phyloP scores from a whole-genome alignment of 768 basidiomycete genomes.

The Termitomyces sp. region DNA sequence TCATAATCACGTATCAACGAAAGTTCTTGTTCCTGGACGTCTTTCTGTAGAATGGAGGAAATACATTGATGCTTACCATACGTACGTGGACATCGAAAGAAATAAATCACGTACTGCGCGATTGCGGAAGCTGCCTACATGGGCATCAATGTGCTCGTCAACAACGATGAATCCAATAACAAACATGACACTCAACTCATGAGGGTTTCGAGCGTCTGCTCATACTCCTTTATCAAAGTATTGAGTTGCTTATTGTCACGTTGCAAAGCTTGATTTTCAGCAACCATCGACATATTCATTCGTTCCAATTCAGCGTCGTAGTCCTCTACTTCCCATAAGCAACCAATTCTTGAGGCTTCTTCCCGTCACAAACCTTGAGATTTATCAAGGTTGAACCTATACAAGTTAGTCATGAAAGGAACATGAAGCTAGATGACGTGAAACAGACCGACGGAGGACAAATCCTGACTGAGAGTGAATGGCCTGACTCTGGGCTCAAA shows the following conservation, averaged over 20 bases:
- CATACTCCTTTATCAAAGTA: conserved; percentile 89
- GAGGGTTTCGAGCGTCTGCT: conserved; percentile 89
- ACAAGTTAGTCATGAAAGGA: background rate
- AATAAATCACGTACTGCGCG: conserved; percentile 65
- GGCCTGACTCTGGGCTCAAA: conserved; percentile 62
- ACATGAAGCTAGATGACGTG: background rate
- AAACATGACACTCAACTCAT: conserved; percentile 55
- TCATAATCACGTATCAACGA: conserved; percentile 90
- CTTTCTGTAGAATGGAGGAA: conserved; percentile 48
- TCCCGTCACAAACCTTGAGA: conserved; percentile 53
- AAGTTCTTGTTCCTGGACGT: conserved; percentile 89
- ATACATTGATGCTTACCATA: background rate
- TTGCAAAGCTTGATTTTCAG: conserved; percentile 80
- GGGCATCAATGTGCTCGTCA: background rate
- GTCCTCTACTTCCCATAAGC: conserved; percentile 51
- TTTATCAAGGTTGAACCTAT: conserved; percentile 85
- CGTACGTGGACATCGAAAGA: background rate
- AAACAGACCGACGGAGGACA: conserved; percentile 69
- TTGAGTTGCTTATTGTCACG: conserved; percentile 97
- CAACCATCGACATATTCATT: conserved; percentile 72
- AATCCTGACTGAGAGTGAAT: conserved; percentile 89
- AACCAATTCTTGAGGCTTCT: background rate
- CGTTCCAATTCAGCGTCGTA: conserved; percentile 87
- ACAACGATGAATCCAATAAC: background rate
- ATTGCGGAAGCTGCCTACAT: conserved; percentile 63